Conservation (phyloP, 108 stramenopile genomes). For the Stephanodiscus minutulus region DNA sequence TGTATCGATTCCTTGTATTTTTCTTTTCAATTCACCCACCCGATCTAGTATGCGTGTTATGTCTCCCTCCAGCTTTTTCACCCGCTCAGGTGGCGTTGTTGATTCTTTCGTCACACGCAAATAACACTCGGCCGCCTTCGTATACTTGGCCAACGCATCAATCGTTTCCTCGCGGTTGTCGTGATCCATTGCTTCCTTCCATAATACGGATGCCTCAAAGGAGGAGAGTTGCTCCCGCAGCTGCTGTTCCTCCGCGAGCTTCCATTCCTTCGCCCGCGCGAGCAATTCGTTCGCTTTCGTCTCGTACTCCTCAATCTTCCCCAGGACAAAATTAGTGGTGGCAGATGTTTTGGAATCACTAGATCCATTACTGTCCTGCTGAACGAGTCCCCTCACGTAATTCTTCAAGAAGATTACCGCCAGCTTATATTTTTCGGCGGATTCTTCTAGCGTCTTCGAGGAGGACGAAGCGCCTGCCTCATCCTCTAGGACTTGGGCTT, state of each 20-base stretch:
- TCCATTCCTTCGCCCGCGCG: constrained; percentile 23
- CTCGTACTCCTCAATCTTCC: constrained; percentile 60
- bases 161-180: no score
- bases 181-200: no score
- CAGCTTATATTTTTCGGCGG: constrained; percentile 47
- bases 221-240: constrained; percentile 21
- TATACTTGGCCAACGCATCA: no score
- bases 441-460: constrained; percentile 1
- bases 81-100: no score
- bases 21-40: constrained; percentile 59
- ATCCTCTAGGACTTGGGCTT: constrained; percentile 51
- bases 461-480: constrained; percentile 3
- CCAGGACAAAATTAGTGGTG: no score
- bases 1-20: not conserved
- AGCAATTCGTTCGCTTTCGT: constrained; percentile 43
- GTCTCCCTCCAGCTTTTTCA: constrained; percentile 63
- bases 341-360: not conserved
- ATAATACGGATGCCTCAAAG: no score
- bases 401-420: constrained; percentile 65
- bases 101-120: no score
- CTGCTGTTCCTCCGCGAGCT: not conserved
- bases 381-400: constrained; percentile 13
- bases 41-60: constrained; percentile 58
- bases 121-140: no score
- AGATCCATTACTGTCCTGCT: constrained; percentile 11